Base-by-base conservation (phyloP, 140 eudicot species). In the Senecio squalidus region DNA sequence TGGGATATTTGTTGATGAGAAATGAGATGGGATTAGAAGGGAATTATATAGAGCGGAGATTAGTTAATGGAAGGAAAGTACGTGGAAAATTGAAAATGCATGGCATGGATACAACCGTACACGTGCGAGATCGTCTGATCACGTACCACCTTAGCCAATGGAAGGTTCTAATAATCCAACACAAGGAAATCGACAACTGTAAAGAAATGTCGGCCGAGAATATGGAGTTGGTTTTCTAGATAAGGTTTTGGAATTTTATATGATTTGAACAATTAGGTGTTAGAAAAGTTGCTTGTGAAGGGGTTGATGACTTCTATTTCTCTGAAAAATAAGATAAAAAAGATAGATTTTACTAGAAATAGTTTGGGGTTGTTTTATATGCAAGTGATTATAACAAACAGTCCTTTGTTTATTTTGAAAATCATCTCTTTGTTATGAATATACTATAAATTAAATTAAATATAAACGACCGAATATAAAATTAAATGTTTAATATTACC, bases 31-130 rank as follows among this genome's bases (percentile, higher is more conserved):
- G 60, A 33, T 33, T 30, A 55, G 17, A 14, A 21, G 45, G 25
- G 46, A 15, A 13, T 62, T 62, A 62, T 62, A 62, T 62, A 62
- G 58, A 31, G 57, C 28, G 6, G 6, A 13, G 25, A 25, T 41
- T 38, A 31, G 50, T 57, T 30, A 33, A 24, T 33, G 30, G 58
- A 26, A 50, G 0, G 31, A 50, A 34, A 20, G 62, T 58, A 64
- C 68, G 57, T 57, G 48, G 64, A 62, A 28, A 62, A 31, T 52
- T 53, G 70, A 61, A 55, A 18, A 54, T 30, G 64, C 70, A 62
- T 71, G 64, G 71, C 43, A 44, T 29, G 59, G 40, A 62, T 14
- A 54, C 17, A 62, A 60, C 75, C 69, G 56, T 60, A 60, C 62
- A 69, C 68, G 62, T 69, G 56, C 69, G 23, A 69, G 51, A 58